These are phyloP conservation scores for Agaricus bisporus DNA, from an alignment of 768 basidiomycete species.

Conservation along the genomic window DNA sequence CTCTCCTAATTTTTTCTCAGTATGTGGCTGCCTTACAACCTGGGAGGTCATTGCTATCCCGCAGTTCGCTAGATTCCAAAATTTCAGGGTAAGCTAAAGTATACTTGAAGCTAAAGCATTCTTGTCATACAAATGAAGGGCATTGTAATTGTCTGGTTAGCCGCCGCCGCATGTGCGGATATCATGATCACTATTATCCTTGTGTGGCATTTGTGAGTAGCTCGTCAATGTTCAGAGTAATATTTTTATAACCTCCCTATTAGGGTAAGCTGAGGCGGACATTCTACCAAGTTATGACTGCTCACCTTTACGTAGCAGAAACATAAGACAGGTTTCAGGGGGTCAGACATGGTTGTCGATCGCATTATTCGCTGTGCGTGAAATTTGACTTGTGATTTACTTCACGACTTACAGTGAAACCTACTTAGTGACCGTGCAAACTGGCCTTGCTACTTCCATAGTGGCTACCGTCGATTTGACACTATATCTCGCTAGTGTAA, in stretches of 20 bases:
- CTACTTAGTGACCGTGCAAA: conserved; percentile 29
- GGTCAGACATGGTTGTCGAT: conserved; percentile 36
- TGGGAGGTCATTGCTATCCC: conserved; percentile 19
- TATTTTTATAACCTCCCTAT: neutral
- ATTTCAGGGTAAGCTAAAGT: conserved; percentile 19
- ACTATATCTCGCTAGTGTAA: conserved; percentile 21
- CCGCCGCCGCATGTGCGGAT: conserved; percentile 27
- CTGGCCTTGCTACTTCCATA: conserved; percentile 28
- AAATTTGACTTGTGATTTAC: neutral
- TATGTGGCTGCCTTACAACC: conserved; percentile 21
- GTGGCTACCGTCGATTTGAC: conserved; percentile 26
- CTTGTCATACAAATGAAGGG: conserved; percentile 4
- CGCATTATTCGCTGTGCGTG: conserved; percentile 33
- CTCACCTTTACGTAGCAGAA: conserved; percentile 19
- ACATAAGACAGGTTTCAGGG: conserved; percentile 35
- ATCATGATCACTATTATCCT: conserved; percentile 35
- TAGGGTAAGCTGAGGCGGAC: conserved; percentile 3
- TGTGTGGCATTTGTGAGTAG: conserved; percentile 35
- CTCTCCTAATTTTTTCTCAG: conserved; percentile 10
- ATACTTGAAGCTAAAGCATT: neutral
- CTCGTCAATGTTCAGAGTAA: neutral
- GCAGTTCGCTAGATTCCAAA: conserved; percentile 20
- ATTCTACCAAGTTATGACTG: neutral
- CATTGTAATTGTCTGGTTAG: conserved; percentile 34
- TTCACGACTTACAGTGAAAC: neutral